A percentile compares a stretch with the other conserved stretches of the same genome.
These are phyloP conservation scores for Grosmannia serpens DNA, from an alignment of 2,329 filamentous ascomycete genomes.

Conservation along the genomic window DNA sequence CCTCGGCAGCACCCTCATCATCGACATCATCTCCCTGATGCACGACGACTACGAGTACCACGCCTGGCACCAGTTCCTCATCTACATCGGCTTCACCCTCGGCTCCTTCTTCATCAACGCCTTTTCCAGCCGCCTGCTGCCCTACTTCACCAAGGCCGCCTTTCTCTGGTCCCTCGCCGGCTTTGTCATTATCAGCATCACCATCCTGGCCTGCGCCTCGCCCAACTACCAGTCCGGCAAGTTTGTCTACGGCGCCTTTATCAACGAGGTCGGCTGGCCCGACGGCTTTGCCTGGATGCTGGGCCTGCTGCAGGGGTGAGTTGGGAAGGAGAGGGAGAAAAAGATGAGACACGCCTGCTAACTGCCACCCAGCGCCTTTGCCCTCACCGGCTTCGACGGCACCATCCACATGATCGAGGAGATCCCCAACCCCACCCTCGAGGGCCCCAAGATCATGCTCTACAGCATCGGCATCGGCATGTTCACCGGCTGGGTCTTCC, in stretches of 20 bases:
- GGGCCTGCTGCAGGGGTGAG: constrained; percentile 36
- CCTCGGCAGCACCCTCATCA: constrained; percentile 54
- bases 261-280: constrained; percentile 59
- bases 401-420: constrained; percentile 46
- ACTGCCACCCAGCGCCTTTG: constrained; percentile 23
- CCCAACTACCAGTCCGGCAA: constrained; percentile 51
- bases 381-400: constrained; percentile 40
- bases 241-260: constrained; percentile 57
- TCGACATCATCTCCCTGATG: constrained; percentile 53
- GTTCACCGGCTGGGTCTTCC: constrained; percentile 38
- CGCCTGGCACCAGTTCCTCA: constrained; percentile 62
- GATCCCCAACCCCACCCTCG: constrained; percentile 43
- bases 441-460: constrained; percentile 57
- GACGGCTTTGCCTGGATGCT: constrained; percentile 50
- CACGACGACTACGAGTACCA: constrained; percentile 43
- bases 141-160: constrained; percentile 54
- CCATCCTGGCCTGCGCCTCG: constrained; percentile 52
- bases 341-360: not conserved
- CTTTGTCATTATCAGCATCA: constrained; percentile 59
- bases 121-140: constrained; percentile 49
- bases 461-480: constrained; percentile 53
- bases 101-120: constrained; percentile 53
- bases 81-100: constrained; percentile 55
- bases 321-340: not conserved
- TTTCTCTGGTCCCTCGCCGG: constrained; percentile 61